Evolutionary conservation across 108 stramenopile species (phyloP).

Genomic region (Tribonema minus): DNA sequence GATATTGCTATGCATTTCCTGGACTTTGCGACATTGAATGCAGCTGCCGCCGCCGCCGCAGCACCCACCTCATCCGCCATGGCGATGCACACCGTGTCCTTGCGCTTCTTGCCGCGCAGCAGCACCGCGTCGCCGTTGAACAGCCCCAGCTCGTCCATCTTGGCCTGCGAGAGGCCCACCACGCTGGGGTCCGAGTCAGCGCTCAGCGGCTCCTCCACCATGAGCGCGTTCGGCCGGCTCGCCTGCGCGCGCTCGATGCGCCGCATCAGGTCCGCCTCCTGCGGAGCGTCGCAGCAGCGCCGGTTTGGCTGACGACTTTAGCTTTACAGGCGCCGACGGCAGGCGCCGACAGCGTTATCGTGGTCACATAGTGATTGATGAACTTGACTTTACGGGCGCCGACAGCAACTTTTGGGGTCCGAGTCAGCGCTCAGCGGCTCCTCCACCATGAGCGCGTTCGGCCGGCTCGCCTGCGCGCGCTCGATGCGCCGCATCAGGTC

Average conservation of each 20-base stretch:
- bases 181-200: constrained; percentile 41
- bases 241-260: not conserved
- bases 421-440: constrained; percentile 32
- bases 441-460: constrained; percentile 10
- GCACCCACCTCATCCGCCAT: constrained; percentile 20
- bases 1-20: too few species aligned
- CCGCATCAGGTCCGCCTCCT: not conserved
- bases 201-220: constrained; percentile 37
- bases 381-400: too few species aligned
- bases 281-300: not conserved
- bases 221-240: not conserved
- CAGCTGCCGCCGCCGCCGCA: not conserved
- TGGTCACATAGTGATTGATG: too few species aligned
- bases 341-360: too few species aligned
- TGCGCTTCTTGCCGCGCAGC: constrained; percentile 56
- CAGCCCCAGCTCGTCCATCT: constrained; percentile 52
- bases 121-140: constrained; percentile 53
- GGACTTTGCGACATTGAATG: too few species aligned
- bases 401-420: too few species aligned
- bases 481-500: not conserved
- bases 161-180: constrained; percentile 41
- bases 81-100: constrained; percentile 54
- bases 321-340: too few species aligned
- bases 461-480: not conserved
- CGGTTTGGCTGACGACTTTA: too few species aligned